These are phyloP conservation scores for Puccinia hordei DNA, from an alignment of 1,284 basidiomycete genomes.

Conservation along the genomic window DNA sequence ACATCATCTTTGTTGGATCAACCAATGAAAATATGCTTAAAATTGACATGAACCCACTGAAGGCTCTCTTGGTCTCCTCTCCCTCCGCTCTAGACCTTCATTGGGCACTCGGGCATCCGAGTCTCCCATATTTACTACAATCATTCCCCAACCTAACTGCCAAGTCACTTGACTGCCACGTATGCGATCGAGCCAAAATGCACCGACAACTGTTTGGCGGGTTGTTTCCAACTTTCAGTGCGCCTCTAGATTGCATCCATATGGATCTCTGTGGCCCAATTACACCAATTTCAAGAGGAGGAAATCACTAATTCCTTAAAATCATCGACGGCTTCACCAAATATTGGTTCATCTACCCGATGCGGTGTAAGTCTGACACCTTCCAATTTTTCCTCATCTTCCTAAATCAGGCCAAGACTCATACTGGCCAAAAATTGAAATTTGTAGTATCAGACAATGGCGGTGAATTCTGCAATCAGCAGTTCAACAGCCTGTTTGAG, in stretches of 20 bases:
- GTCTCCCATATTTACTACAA: neutral
- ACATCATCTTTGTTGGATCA: neutral
- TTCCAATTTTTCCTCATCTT: neutral
- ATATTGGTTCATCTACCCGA: slow-evolving; percentile 11
- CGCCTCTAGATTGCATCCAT: slow-evolving; percentile 9
- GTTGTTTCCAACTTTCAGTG: neutral
- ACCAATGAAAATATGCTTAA: neutral
- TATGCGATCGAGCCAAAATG: slow-evolving; percentile 26
- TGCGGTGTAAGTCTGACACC: slow-evolving; percentile 6
- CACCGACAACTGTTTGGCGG: slow-evolving; percentile 2
- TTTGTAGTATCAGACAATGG: slow-evolving; percentile 32
- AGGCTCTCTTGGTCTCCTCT: neutral
- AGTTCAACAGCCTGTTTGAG: neutral
- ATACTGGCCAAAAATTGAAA: neutral
- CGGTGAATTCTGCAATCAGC: slow-evolving; percentile 13
- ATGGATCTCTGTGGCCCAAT: no score
- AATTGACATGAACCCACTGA: neutral
- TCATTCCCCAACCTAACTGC: neutral
- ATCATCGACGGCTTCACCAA: neutral
- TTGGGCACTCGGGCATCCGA: slow-evolving; percentile 23
- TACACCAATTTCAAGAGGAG: no score
- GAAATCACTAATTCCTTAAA: no score
- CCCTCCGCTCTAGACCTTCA: neutral
- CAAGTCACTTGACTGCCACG: neutral
- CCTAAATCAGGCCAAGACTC: neutral